Conservation (phyloP, 352 stramenopile species). For the Globisporangium recalcitrans region DNA sequence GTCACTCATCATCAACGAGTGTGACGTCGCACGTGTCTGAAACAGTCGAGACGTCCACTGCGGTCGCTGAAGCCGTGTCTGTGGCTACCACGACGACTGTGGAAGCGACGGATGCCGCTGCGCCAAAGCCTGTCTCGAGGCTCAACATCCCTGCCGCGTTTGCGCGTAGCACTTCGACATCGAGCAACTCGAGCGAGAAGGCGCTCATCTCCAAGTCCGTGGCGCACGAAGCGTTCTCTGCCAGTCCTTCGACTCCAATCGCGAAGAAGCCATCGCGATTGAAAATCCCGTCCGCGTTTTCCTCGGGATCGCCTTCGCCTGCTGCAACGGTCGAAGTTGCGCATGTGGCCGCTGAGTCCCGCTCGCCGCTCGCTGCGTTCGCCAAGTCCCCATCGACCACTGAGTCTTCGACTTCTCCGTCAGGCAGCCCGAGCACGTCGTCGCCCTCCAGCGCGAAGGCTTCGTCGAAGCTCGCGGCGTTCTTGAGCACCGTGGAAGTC, state of each 20-base stretch:
- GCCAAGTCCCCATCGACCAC: neutral
- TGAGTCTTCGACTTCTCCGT: neutral
- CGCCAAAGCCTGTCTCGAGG: slow-evolving; percentile 58
- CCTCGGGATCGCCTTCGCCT: neutral
- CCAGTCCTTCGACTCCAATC: slow-evolving; percentile 12
- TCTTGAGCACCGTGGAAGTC: slow-evolving; percentile 56
- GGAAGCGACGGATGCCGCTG: slow-evolving; percentile 9
- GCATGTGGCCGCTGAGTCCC: neutral
- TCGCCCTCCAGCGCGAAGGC: slow-evolving; percentile 1
- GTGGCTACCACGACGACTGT: neutral
- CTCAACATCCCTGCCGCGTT: slow-evolving; percentile 51
- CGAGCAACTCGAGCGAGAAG: slow-evolving; percentile 23
- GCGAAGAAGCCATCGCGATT: slow-evolving; percentile 23
- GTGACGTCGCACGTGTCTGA: neutral
- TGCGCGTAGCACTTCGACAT: slow-evolving; percentile 33
- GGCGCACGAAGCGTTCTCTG: neutral
- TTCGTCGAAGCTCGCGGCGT: slow-evolving; percentile 52
- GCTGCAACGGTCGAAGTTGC: neutral
- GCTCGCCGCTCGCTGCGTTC: slow-evolving; percentile 6
- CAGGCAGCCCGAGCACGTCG: neutral
- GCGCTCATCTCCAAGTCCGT: neutral
- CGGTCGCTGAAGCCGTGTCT: neutral
- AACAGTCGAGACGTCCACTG: neutral
- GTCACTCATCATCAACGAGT: neutral
- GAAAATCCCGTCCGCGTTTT: slow-evolving; percentile 30